Evolutionary conservation across 257 asterid genomes (phyloP), one percentile per base, ranked within the genome.

Genomic region (Orobanche coerulescens): DNA sequence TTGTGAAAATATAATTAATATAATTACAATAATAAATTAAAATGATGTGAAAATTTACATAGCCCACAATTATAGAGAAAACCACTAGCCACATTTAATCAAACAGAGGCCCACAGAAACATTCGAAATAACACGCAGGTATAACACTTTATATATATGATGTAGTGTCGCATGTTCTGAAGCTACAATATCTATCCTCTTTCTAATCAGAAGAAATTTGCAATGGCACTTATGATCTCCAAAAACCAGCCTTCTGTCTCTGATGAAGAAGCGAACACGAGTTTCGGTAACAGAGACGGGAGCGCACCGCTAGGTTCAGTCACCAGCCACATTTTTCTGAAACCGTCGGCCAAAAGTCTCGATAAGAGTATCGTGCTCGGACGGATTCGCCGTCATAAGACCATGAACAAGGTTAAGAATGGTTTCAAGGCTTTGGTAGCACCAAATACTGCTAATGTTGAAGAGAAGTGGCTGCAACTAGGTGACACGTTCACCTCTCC

Each of bases 401-500:
- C 51, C 9, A 43, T 77, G 66, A 65, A 46, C 61, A 77, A 59
- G 69, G 61, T 68, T 10, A 80, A 73, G 65, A 64, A 37, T 11
- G 52, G 65, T 24, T 62, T 75, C 12, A 57, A 49, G 57, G 57
- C 73, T n/a, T 26, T 74, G 36, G 23, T 64, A 7, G 70, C 56
- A 11, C 68, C 73, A 2, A 31, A 24, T n/a, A 19, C 51, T 30
- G 61, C 31, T 20, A 52, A 25, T 15, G 5, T 46, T 42, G 74
- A 70, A 20, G 72, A 78, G 16, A 78, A 71, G 49, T 76, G 77
- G 82, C 24, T 78, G 40, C 76, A 81, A 61, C 64, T 34, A 1
- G 73, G 84, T 2, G 81, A 81, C 26, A 58, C 49, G 58, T 81
- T 81, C 59, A 68, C 75, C 57, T 68, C 77, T 26, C 82, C 84